A percentile compares a stretch with the other conserved stretches of the same genome.
Conservation (phyloP, 768 basidiomycete species). For the Thelephora ganbajun region DNA sequence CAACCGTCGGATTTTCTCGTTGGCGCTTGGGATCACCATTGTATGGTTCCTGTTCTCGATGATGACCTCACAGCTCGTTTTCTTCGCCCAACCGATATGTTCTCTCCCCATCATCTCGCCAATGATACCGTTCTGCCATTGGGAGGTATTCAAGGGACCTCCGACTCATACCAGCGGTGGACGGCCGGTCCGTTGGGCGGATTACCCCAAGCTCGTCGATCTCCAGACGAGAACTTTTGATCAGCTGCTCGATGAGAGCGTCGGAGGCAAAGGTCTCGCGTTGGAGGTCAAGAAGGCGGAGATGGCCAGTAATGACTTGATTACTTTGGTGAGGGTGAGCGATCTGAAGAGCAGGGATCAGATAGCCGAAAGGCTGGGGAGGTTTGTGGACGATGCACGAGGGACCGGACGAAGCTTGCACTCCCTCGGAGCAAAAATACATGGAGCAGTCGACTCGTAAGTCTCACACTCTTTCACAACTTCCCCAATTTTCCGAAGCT, state of each 20-base stretch:
- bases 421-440: conserved; percentile 50
- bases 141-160: not conserved
- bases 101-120: conserved; percentile 43
- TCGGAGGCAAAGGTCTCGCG: conserved; percentile 44
- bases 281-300: conserved; percentile 64
- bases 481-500: not conserved
- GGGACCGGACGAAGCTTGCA: conserved; percentile 44
- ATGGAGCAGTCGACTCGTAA: conserved; percentile 62
- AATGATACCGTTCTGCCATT: conserved; percentile 26
- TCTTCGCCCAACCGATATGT: conserved; percentile 44
- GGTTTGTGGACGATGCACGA: conserved; percentile 50
- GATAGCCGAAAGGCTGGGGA: conserved; percentile 34
- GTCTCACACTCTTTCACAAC: conserved; percentile 10
- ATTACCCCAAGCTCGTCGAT: conserved; percentile 47
- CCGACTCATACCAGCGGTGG: conserved; percentile 2
- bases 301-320: conserved; percentile 60
- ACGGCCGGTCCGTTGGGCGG: conserved; percentile 28
- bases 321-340: conserved; percentile 48
- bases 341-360: conserved; percentile 44
- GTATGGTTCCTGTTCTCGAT: conserved; percentile 29
- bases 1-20: conserved; percentile 40
- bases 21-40: conserved; percentile 38
- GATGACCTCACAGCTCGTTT: conserved; percentile 29
- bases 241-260: conserved; percentile 43
- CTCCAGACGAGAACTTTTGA: conserved; percentile 51